Base-by-base conservation (phyloP, 495 filamentous ascomycete genomes). In the Daldinia concentrica region DNA sequence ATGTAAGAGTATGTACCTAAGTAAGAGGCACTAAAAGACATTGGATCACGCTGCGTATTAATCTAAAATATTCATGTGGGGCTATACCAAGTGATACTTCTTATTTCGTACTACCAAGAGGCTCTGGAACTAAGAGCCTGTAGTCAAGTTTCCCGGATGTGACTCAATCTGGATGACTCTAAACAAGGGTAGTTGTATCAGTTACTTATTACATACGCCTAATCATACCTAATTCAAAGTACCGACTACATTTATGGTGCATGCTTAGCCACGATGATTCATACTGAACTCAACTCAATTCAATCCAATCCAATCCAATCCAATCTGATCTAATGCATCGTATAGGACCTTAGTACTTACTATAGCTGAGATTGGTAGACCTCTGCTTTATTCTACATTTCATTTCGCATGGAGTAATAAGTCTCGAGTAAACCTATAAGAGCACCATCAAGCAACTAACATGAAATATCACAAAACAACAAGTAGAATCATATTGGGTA, bases 211-310 rank as follows among this genome's bases (percentile, higher is more conserved):
- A 0, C 0, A 36, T 12, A 14, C 11, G 34, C 34, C 9, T 14
- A 58, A 7, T n/a, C 34, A 9, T 14, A 24, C 17, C 43, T 22
- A 48, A 14, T 14, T 17, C 7, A 8, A 17, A 27, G 59, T 62
- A 37, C 59, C 59, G 4, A 17, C 6, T 62, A 62, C 59, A 6
- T 51, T 7, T 30, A 26, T 58, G 5, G 14, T 36, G 9, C 41
- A 37, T 30, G 4, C 27, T 32, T 39, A 27, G 51, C 43, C 65
- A 26, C 15, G 36, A 76, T 76, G 74, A 76, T 72, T 76, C 74
- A 76, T 76, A 56, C 41, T 64, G 26, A 58, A 62, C 63, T 59
- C 32, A 34, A 68, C 62, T 48, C 36, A 32, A 43, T 58, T 22
- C 27, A 34, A 15, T 29, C 48, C 22, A 12, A 22, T 22, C 19